Percentiles rank a stretch among this genome's conserved stretches.
These are phyloP conservation scores for Onygena corvina DNA, from an alignment of 2,329 filamentous ascomycete species.

Conservation along the genomic window DNA sequence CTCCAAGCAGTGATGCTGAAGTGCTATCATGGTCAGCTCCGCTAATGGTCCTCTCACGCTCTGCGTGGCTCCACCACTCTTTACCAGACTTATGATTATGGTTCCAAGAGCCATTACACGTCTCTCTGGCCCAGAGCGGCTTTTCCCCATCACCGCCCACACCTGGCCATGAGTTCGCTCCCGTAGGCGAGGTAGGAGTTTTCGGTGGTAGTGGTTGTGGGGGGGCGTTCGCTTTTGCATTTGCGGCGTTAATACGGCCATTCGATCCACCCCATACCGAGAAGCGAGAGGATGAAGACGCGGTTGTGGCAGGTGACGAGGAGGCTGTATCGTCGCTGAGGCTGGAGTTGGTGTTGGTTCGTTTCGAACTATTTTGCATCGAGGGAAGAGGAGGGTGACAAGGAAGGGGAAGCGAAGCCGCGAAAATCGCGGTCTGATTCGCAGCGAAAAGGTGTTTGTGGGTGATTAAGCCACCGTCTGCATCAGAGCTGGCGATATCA, in stretches of 20 bases:
- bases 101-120: constrained; percentile 36
- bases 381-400: constrained; percentile 17
- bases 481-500: constrained; percentile 32
- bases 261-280: constrained; percentile 11
- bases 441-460: constrained; percentile 35
- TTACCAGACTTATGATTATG: constrained; percentile 29
- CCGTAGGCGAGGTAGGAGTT: constrained; percentile 15
- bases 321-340: constrained; percentile 11
- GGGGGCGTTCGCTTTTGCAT: background rate
- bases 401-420: constrained; percentile 27
- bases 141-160: constrained; percentile 18
- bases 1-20: background rate
- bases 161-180: constrained; percentile 7
- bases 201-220: constrained; percentile 18
- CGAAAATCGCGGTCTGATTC: constrained; percentile 30
- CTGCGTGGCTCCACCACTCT: constrained; percentile 37
- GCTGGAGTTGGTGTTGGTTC: constrained; percentile 11
- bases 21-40: background rate
- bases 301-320: constrained; percentile 9
- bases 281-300: constrained; percentile 13
- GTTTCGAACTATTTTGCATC: constrained; percentile 2
- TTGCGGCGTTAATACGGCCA: background rate
- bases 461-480: constrained; percentile 34
- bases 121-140: constrained; percentile 32
- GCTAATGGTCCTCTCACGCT: constrained; percentile 27